These are phyloP conservation scores for Aureobasidium sp. DNA, from an alignment of 2,329 filamentous ascomycete species.

Conservation along the genomic window DNA sequence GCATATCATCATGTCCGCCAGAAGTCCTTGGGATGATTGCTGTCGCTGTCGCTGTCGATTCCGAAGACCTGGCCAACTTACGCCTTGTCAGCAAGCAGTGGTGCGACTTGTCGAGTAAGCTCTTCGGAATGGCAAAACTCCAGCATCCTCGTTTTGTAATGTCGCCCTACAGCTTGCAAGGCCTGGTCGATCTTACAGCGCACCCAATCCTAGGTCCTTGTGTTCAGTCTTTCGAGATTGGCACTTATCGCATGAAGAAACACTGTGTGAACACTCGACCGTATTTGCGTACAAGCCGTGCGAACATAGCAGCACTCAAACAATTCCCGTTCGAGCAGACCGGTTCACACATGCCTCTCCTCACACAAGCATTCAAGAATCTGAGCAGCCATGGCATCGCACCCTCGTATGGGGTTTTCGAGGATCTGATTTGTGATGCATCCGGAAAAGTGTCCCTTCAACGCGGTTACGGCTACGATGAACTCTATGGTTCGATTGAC, in stretches of 20 bases:
- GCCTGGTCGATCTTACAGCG: not conserved
- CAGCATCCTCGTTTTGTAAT: not conserved
- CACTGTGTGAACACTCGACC: not conserved
- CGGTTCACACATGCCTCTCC: not conserved
- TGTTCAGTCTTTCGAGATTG: not conserved
- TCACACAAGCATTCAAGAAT: not conserved
- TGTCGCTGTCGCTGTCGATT: not conserved
- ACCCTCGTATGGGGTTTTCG: not conserved
- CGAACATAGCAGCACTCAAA: not conserved
- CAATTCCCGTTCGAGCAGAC: not conserved
- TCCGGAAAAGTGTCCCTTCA: not conserved
- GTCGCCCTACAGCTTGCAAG: not conserved
- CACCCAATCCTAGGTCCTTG: not conserved
- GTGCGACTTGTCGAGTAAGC: not conserved
- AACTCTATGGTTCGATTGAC: not conserved
- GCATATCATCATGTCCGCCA: not conserved
- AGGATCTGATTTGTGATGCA: not conserved
- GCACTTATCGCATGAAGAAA: not conserved
- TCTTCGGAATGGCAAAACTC: not conserved
- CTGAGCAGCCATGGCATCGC: not conserved
- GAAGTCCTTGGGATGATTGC: not conserved
- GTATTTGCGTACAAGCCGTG: not conserved
- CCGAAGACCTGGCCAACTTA: not conserved
- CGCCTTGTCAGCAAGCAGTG: slow-evolving; percentile 1
- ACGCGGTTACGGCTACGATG: not conserved